Conservation (phyloP, 140 eudicot genomes). For the Flaveria floridana region DNA sequence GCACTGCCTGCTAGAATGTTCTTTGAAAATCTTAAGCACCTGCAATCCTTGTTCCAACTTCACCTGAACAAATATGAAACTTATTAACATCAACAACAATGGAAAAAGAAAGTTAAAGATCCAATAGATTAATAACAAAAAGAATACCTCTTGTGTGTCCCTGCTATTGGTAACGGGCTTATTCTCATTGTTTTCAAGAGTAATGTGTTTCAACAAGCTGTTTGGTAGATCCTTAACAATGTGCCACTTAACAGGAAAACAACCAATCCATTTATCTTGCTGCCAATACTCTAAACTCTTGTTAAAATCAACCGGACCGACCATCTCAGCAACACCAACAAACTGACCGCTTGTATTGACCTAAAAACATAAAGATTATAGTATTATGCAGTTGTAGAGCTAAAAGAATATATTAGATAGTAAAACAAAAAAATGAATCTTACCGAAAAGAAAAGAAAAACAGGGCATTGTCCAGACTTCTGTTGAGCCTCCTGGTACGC, state of each 20-base stretch:
- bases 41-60: slow-evolving; percentile 76
- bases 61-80: slow-evolving; percentile 39
- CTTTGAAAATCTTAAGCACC: slow-evolving; percentile 69
- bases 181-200: slow-evolving; percentile 82
- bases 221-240: slow-evolving; percentile 88
- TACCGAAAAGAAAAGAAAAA: slow-evolving; percentile 84
- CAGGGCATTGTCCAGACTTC: slow-evolving; percentile 59
- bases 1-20: slow-evolving; percentile 62
- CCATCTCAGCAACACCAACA: slow-evolving; percentile 94
- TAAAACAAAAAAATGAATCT: slow-evolving; percentile 6
- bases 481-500: slow-evolving; percentile 73
- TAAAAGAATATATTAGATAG: neutral
- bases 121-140: neutral
- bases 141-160: slow-evolving; percentile 85
- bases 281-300: slow-evolving; percentile 89
- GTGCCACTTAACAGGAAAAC: slow-evolving; percentile 96
- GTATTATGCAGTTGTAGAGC: neutral
- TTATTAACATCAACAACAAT: neutral
- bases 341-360: slow-evolving; percentile 92
- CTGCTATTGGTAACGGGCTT: slow-evolving; percentile 91
- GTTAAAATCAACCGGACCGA: slow-evolving; percentile 74
- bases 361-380: slow-evolving; percentile 30
- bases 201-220: slow-evolving; percentile 76
- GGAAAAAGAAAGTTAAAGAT: neutral
- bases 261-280: slow-evolving; percentile 91